Percentiles rank a stretch among this genome's conserved stretches.
These are phyloP conservation scores for Discostella pseudostelligera DNA, from an alignment of 108 stramenopile genomes.

Conservation along the genomic window DNA sequence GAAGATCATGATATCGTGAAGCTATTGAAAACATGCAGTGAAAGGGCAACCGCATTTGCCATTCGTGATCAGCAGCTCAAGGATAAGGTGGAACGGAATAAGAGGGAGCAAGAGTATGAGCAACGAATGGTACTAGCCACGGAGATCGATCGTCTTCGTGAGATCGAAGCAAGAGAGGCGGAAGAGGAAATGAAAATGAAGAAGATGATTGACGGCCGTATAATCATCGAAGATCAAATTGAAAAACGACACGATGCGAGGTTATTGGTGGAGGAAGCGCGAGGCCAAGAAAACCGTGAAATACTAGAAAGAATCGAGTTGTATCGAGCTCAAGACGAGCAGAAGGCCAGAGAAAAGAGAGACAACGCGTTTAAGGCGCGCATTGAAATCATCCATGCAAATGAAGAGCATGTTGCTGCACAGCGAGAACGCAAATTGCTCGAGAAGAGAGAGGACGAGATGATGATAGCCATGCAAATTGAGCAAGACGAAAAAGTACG, in stretches of 20 bases:
- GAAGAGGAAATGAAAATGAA: slow-evolving; percentile 55
- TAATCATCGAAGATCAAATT: slow-evolving; percentile 76
- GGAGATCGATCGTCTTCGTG: slow-evolving; percentile 71
- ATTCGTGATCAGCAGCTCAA: slow-evolving; percentile 81
- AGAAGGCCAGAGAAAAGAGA: slow-evolving; percentile 36
- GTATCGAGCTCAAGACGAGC: slow-evolving; percentile 58
- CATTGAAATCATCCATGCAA: slow-evolving; percentile 66
- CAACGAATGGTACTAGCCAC: slow-evolving; percentile 66
- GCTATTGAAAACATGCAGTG: slow-evolving; percentile 60
- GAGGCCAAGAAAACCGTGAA: slow-evolving; percentile 75
- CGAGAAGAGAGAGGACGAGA: slow-evolving; percentile 72
- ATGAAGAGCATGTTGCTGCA: slow-evolving; percentile 57
- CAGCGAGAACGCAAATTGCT: slow-evolving; percentile 44
- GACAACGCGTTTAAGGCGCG: slow-evolving; percentile 34
- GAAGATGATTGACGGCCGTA: slow-evolving; percentile 69
- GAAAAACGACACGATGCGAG: slow-evolving; percentile 49
- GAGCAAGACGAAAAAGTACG: slow-evolving; percentile 71
- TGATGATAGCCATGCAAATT: slow-evolving; percentile 71
- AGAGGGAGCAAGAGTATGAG: slow-evolving; percentile 66
- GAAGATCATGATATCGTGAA: slow-evolving; percentile 71
- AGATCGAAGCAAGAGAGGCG: slow-evolving; percentile 59
- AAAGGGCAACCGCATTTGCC: slow-evolving; percentile 72
- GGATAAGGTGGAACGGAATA: slow-evolving; percentile 56
- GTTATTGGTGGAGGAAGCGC: slow-evolving; percentile 68
- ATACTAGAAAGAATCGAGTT: slow-evolving; percentile 59